phyloP scores from a whole-genome alignment of 2,329 filamentous ascomycete species.

The Beauveria sp. region DNA sequence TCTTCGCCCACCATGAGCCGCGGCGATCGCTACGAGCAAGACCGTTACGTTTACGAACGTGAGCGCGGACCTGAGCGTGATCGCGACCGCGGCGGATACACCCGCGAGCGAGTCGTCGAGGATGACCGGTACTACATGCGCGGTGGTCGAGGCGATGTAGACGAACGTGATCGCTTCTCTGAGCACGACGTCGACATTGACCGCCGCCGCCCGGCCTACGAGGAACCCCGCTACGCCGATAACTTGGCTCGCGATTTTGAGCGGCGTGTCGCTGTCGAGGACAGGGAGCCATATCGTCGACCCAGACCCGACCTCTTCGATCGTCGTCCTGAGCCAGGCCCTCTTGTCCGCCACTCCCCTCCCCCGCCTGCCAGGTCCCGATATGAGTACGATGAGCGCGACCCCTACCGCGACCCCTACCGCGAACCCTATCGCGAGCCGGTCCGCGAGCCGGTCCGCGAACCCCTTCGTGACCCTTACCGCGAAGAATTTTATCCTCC shows the following conservation, averaged over 20 bases:
- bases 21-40: constrained; percentile 11
- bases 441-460: constrained; percentile 22
- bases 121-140: constrained; percentile 41
- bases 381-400: constrained; percentile 41
- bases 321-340: constrained; percentile 55
- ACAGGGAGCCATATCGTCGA: constrained; percentile 47
- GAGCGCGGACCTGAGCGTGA: constrained; percentile 32
- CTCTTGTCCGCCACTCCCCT: constrained; percentile 20
- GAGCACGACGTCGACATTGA: constrained; percentile 31
- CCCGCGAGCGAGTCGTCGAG: constrained; percentile 37
- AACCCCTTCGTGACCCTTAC: constrained; percentile 33
- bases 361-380: constrained; percentile 17
- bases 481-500: constrained; percentile 48
- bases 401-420: constrained; percentile 48
- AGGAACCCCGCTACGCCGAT: constrained; percentile 35
- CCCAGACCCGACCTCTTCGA: constrained; percentile 81
- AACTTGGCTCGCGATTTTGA: constrained; percentile 33
- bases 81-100: constrained; percentile 26
- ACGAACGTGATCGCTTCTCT: constrained; percentile 36
- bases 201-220: constrained; percentile 44
- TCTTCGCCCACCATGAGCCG: constrained; percentile 8
- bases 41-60: constrained; percentile 9
- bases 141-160: constrained; percentile 30
- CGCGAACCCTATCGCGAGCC: constrained; percentile 29
- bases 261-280: constrained; percentile 43